These are phyloP conservation scores for Saccharomyces pastorianus DNA, from an alignment of 1,139 yeast genomes.

Conservation along the genomic window DNA sequence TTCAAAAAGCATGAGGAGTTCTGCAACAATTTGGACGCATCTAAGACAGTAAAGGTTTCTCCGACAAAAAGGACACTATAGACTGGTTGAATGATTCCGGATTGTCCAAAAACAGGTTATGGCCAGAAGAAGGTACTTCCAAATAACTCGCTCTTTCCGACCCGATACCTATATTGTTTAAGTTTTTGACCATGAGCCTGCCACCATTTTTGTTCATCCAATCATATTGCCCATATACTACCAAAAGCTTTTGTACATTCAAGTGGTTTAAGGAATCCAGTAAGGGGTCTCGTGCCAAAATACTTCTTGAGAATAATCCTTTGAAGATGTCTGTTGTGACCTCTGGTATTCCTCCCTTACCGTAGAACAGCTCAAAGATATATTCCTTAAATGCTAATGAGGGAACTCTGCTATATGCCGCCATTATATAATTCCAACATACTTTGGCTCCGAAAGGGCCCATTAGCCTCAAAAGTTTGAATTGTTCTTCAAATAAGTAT, in stretches of 20 bases:
- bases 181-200: conserved; percentile 35
- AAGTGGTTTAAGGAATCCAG: conserved; percentile 46
- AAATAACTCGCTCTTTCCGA: conserved; percentile 32
- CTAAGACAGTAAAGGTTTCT: not conserved
- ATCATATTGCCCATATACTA: conserved; percentile 71
- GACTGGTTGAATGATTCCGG: conserved; percentile 46
- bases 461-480: conserved; percentile 41
- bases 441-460: conserved; percentile 54
- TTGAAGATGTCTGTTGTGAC: conserved; percentile 44
- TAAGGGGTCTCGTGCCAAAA: conserved; percentile 62
- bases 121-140: conserved; percentile 51
- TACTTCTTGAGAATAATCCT: conserved; percentile 29
- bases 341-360: conserved; percentile 7
- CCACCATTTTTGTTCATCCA: conserved; percentile 79
- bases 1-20: no score
- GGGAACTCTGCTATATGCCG: conserved; percentile 50
- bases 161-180: conserved; percentile 28
- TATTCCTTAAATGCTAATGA: conserved; percentile 17
- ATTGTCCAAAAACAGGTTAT: conserved; percentile 67
- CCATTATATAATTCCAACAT: conserved; percentile 43
- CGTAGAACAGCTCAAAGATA: conserved; percentile 19
- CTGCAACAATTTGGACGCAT: no score
- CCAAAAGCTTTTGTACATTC: conserved; percentile 39
- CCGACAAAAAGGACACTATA: not conserved
- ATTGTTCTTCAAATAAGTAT: conserved; percentile 29